phyloP scores from a whole-genome alignment of 2,329 filamentous ascomycete species.

The Chaetothyriales sp. region DNA sequence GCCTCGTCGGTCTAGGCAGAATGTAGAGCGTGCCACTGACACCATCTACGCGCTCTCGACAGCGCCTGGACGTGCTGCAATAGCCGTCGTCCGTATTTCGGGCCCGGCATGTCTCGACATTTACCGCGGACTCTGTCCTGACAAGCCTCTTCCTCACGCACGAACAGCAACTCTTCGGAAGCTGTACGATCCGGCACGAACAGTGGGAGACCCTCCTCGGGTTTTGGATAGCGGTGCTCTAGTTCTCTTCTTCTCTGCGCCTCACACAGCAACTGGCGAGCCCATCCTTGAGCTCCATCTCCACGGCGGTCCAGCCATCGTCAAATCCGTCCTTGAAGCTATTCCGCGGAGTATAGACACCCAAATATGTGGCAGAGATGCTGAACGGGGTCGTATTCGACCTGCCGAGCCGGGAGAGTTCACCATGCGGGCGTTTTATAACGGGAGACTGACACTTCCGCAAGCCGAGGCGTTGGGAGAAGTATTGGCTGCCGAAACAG shows the following conservation, averaged over 20 bases:
- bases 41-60: slow-evolving; percentile 93
- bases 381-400: slow-evolving; percentile 41
- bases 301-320: slow-evolving; percentile 81
- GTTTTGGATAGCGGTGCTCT: slow-evolving; percentile 65
- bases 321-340: slow-evolving; percentile 70
- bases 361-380: neutral
- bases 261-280: slow-evolving; percentile 78
- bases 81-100: slow-evolving; percentile 79
- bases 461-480: slow-evolving; percentile 59
- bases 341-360: slow-evolving; percentile 41
- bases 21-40: slow-evolving; percentile 13
- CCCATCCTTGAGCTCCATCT: slow-evolving; percentile 85
- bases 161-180: slow-evolving; percentile 59
- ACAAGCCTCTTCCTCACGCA: slow-evolving; percentile 40
- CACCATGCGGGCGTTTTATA: slow-evolving; percentile 80
- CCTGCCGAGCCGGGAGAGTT: slow-evolving; percentile 95
- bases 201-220: slow-evolving; percentile 18
- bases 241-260: slow-evolving; percentile 67
- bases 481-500: slow-evolving; percentile 56
- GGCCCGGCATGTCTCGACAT: slow-evolving; percentile 62
- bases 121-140: slow-evolving; percentile 49
- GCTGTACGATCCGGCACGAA: slow-evolving; percentile 45
- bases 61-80: slow-evolving; percentile 70
- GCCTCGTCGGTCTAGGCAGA: slow-evolving; percentile 3
- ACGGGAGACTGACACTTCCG: slow-evolving; percentile 69